These are phyloP conservation scores for Ceratobasidium sp. DNA, from an alignment of 1,284 basidiomycete genomes.

Conservation along the genomic window DNA sequence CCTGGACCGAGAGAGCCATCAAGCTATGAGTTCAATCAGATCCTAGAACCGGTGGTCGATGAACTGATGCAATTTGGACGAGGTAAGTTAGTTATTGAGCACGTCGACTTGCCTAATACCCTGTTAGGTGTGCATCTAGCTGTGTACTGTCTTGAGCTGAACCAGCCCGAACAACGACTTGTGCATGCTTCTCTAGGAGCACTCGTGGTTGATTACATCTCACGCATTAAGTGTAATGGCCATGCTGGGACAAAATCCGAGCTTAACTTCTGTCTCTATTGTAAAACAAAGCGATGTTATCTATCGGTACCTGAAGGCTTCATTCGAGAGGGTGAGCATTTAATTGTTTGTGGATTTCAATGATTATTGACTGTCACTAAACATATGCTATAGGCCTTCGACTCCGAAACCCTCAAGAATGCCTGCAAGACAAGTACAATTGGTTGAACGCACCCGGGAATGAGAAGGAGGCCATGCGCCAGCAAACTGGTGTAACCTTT, in stretches of 20 bases:
- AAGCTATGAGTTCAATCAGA: slow-evolving; percentile 5
- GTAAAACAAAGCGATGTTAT: background rate
- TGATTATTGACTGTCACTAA: background rate
- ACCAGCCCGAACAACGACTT: background rate
- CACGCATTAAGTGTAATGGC: background rate
- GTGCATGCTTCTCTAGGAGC: background rate
- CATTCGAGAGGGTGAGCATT: background rate
- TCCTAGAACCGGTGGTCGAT: slow-evolving; percentile 20
- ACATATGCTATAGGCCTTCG: background rate
- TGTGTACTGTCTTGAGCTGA: no score
- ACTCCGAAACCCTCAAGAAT: background rate
- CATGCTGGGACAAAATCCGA: background rate
- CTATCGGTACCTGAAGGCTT: background rate
- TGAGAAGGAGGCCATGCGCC: background rate
- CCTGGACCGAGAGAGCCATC: slow-evolving; percentile 28
- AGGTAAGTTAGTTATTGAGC: background rate
- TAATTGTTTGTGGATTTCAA: background rate
- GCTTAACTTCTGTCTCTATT: slow-evolving; percentile 2
- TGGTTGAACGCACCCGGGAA: background rate
- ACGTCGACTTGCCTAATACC: background rate
- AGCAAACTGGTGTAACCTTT: background rate
- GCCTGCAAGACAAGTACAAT: background rate
- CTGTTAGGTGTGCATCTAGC: no score
- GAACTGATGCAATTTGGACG: slow-evolving; percentile 1
- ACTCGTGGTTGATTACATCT: background rate